Conservation (phyloP, 345 rosid genomes). For the Rhodamnia rubescens region DNA sequence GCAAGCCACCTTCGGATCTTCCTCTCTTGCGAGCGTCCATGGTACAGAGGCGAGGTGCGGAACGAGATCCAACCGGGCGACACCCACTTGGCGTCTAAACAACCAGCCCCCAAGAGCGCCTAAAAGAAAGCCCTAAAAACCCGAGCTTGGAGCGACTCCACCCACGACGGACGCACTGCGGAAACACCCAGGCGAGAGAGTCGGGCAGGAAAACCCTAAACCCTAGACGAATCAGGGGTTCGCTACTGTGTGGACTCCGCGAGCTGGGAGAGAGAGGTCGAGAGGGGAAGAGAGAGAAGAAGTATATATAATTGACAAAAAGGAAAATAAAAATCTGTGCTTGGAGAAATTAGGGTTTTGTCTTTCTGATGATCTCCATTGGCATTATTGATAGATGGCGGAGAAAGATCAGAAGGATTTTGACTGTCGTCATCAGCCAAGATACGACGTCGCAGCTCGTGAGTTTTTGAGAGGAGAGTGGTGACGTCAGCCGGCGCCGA, state of each 20-base stretch:
- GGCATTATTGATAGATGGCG: background rate
- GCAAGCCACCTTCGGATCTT: constrained; percentile 37
- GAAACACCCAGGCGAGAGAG: background rate
- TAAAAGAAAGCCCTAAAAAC: background rate
- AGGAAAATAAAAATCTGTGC: background rate
- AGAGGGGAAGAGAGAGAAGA: too few species aligned
- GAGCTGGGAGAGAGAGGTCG: background rate
- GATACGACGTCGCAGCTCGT: background rate
- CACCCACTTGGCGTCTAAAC: background rate
- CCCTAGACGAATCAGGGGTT: background rate
- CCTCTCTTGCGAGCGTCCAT: constrained; percentile 73
- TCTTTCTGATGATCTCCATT: background rate
- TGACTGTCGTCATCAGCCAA: background rate
- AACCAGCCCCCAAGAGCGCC: background rate
- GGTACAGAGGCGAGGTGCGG: too few species aligned
- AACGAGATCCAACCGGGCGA: background rate
- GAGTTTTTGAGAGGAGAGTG: background rate
- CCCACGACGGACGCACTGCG: background rate
- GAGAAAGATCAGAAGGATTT: background rate
- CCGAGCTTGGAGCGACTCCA: background rate
- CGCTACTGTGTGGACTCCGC: background rate
- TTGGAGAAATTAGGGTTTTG: background rate
- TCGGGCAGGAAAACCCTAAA: background rate
- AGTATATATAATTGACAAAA: background rate
- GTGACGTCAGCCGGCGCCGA: background rate